A percentile compares a stretch with the other conserved stretches of the same genome.
phyloP scores from a whole-genome alignment of 768 basidiomycete species.

The Clavulina sp. region DNA sequence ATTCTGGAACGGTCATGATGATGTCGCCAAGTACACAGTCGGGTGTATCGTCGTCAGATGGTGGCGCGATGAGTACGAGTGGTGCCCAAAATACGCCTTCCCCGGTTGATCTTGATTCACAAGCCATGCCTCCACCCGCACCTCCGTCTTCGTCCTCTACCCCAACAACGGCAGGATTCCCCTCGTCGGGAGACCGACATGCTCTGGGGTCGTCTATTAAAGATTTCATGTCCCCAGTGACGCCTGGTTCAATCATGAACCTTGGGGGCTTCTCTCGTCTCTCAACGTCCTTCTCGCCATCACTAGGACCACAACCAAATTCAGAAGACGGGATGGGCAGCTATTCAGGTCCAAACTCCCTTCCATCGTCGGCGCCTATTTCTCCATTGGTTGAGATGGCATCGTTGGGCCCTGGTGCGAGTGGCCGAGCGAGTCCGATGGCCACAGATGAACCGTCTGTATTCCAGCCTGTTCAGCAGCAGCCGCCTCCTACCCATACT shows the following conservation, averaged over 20 bases:
- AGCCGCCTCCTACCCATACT: background rate
- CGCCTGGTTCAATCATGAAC: constrained; percentile 88
- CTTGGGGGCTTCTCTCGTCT: constrained; percentile 41
- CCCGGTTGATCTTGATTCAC: constrained; percentile 46
- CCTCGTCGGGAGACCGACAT: background rate
- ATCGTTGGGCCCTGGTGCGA: constrained; percentile 6
- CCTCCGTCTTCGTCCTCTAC: background rate
- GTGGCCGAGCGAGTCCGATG: background rate
- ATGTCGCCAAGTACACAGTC: constrained; percentile 21
- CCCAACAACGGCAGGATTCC: background rate
- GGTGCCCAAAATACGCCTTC: constrained; percentile 44
- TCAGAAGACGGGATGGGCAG: too few species aligned
- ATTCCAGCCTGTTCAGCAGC: background rate
- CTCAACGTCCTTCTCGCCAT: constrained; percentile 27
- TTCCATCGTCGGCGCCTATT: too few species aligned
- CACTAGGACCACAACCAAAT: background rate
- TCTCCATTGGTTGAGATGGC: background rate
- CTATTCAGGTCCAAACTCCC: too few species aligned
- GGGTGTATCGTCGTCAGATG: constrained; percentile 13
- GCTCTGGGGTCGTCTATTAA: constrained; percentile 14
- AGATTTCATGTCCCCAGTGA: constrained; percentile 50
- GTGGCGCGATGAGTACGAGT: constrained; percentile 13
- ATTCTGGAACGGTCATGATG: constrained; percentile 21
- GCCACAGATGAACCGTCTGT: background rate
- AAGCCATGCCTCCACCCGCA: constrained; percentile 30